Base-by-base conservation (phyloP, 164 flowering plant species). In the Berberis thunbergii region DNA sequence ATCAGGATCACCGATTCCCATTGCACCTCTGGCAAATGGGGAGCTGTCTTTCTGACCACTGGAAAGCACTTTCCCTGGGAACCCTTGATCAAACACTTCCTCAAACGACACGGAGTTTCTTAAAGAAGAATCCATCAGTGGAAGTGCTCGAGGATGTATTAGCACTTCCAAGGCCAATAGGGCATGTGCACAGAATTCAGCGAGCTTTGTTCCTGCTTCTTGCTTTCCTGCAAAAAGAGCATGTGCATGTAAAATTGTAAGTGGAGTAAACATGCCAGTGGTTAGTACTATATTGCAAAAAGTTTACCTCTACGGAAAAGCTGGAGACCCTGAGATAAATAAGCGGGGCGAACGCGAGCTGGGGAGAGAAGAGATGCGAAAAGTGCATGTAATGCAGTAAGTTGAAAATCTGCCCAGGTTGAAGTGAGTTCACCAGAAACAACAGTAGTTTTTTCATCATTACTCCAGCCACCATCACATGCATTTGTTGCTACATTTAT, bases 351-450 rank as follows among this genome's bases (percentile, higher is more conserved):
- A 9, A 69, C 65, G 68, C 73, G 79, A 57, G 84, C 62, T 49
- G 91, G 85, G 3, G 98, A 87, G 63, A 88, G 84, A 66, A 90
- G 80, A 67, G 95, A 88, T 60, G 95, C 84, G 76, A 86, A 72
- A 70, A 94, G 85, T 56, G 95, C 90, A 48, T 73, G 78, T 54
- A 88, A 75, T 45, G 96, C 81, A 43, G 90, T 87, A 68, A 87
- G 83, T 81, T 84, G 95, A 59, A 88, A 79, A 67, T 84, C 87
- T 61, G 72, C 83, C 77, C 75, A 71, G 43, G 55, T 70, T 49
- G 76, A 62, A 46, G 54, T 57, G 13, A 64, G 61, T 45, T 70
- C 83, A 68, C 65, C 73, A 3, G 70, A 74, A 41, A 69, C 44
- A 57, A 57, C 59, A 59, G 59, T 45, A 49, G 42, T 49, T 6